Evolutionary conservation across 106 monocot genomes (phyloP), one percentile per base, ranked within the genome.

Genomic region (Agapanthus africanus): DNA sequence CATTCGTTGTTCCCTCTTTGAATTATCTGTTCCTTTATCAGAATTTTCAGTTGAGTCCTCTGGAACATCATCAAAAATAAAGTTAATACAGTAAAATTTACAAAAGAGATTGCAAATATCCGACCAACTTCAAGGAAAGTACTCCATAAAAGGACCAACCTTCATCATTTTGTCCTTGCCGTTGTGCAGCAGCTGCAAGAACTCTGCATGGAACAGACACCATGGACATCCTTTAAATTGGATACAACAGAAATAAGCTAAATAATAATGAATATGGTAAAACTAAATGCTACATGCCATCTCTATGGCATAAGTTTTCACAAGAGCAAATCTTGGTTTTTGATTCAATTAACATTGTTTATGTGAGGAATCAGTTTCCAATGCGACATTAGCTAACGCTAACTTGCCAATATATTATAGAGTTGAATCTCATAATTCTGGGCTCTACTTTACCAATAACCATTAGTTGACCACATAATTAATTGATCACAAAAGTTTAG

Each of bases 151-250:
- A 59, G 37, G 51, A 65, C 42, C 19, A 41, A 97, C 95, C 91
- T 89, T 87, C 91, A 84, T 71, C 64, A 46, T 89, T 76, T 67
- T 80, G 81, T 33, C 69, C 78, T 80, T 67, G 83, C 27, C 91
- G 64, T 70, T 86, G 72, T 80, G 95, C 88, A 67, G 82, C 89
- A 32, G 94, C 94, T 63, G 69, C 81, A 74, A 82, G 80, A 75
- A 97, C 89, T 84, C 95, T 97, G 76, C 26, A 74, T 50, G 32
- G 1, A 30, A 28, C 9, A 35, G 35, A 68, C 35, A 63, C 35
- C 16, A 63, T 11, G 22, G 39, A 26, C 11, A n/a, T 25, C 11
- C 31, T 37, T 35, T 22, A 65, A 40, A 65, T 2, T 65, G 2
- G 1, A 37, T 4, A 39, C 15, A n/a, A n/a, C n/a, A n/a, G n/a